phyloP scores from a whole-genome alignment of 345 rosid genomes.

The Aethionema arabicum region DNA sequence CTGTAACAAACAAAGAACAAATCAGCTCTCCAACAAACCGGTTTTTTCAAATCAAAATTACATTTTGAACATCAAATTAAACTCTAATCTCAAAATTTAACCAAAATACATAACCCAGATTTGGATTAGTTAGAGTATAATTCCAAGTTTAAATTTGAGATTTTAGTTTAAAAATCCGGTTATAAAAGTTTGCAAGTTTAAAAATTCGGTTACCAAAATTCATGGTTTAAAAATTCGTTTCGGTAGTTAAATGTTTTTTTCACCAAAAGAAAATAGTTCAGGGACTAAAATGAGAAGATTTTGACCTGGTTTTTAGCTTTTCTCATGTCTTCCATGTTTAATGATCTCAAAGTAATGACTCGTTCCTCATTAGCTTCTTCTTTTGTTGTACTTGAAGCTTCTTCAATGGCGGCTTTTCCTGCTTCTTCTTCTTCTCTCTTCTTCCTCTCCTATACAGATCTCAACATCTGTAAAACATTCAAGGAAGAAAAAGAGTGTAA shows the following conservation, averaged over 20 bases:
- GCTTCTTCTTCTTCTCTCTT: constrained; percentile 50
- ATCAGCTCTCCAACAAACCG: not conserved
- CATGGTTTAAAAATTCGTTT: no score
- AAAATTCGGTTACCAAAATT: no score
- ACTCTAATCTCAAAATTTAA: no score
- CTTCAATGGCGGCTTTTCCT: constrained; percentile 53
- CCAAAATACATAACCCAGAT: no score
- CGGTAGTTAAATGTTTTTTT: no score
- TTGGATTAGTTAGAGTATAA: no score
- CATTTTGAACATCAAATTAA: no score
- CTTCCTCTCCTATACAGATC: constrained; percentile 55
- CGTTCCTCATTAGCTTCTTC: constrained; percentile 57
- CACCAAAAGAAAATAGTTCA: no score
- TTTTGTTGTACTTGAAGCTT: constrained; percentile 34
- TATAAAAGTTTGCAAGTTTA: no score
- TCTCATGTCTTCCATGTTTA: constrained; percentile 90
- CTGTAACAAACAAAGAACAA: constrained; percentile 38
- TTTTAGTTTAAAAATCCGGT: no score
- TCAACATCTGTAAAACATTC: constrained; percentile 10
- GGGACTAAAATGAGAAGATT: not conserved
- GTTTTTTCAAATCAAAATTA: no score
- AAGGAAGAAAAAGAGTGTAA: not conserved
- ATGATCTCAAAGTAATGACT: constrained; percentile 61
- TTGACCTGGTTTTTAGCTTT: constrained; percentile 89
- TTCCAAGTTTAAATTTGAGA: no score